Percentiles rank a stretch among this genome's conserved stretches.
Conservation (phyloP, 1,284 basidiomycete species). For the Ustilago lituana region DNA sequence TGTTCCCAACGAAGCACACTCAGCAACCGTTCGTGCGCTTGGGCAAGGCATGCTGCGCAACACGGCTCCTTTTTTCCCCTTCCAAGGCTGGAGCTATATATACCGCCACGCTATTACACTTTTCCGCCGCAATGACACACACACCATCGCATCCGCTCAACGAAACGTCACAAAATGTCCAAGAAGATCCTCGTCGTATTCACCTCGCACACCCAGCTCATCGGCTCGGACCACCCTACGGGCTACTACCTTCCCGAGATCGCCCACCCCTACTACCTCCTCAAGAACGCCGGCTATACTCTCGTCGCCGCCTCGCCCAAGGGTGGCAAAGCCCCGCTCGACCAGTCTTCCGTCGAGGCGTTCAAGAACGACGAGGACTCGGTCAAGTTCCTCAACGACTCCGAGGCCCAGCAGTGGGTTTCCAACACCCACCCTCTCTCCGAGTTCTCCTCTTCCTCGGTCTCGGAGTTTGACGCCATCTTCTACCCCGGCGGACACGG, state of each 20-base stretch:
- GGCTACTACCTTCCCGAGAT: conserved; percentile 72
- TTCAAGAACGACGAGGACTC: conserved; percentile 72
- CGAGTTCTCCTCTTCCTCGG: conserved; percentile 72
- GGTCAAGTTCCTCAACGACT: conserved; percentile 75
- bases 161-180: conserved; percentile 18
- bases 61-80: too few relatives aligned
- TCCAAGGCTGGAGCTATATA: too few relatives aligned
- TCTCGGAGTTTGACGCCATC: conserved; percentile 74
- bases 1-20: too few relatives aligned
- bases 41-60: too few relatives aligned
- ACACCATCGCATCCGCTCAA: too few relatives aligned
- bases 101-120: not conserved
- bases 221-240: conserved; percentile 73
- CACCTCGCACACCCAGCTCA: conserved; percentile 76
- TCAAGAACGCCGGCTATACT: conserved; percentile 71
- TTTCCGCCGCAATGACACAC: too few relatives aligned
- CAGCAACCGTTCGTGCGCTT: not conserved
- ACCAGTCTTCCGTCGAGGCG: conserved; percentile 73
- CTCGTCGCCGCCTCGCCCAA: conserved; percentile 79
- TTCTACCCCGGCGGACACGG: conserved; percentile 79
- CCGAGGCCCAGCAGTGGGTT: conserved; percentile 72
- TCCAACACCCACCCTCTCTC: conserved; percentile 74
- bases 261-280: conserved; percentile 81
- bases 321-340: conserved; percentile 79
- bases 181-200: conserved; percentile 76